Percentiles rank a stretch among this genome's conserved stretches.
Evolutionary conservation across 352 stramenopile species (phyloP).

Genomic region (Phytopythium litorale): DNA sequence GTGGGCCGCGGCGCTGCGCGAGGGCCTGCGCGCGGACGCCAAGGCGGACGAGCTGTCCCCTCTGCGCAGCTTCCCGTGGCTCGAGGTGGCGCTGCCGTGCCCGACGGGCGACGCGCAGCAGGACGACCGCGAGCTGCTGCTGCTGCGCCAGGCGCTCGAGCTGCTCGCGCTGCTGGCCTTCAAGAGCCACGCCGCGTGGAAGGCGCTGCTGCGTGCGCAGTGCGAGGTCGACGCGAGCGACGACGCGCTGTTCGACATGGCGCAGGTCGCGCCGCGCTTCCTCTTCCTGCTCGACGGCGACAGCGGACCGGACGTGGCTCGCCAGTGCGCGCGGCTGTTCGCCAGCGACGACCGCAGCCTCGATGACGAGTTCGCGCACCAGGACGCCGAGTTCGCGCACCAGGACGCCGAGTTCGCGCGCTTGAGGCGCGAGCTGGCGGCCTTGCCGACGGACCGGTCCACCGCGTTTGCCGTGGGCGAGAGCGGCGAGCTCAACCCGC

Average conservation of each 20-base stretch:
- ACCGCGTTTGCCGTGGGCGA: neutral
- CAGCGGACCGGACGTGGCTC: neutral
- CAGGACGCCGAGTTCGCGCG: no score
- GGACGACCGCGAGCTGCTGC: neutral
- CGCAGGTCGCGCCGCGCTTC: constrained; percentile 3
- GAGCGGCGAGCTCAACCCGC: neutral
- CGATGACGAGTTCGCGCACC: neutral
- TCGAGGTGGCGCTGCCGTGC: neutral
- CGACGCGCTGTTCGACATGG: neutral
- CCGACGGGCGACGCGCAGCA: neutral
- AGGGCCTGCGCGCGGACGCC: constrained; percentile 1
- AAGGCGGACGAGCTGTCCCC: neutral
- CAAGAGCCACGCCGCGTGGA: neutral
- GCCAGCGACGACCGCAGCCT: neutral
- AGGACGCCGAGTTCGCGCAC: neutral
- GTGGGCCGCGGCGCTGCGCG: constrained; percentile 4
- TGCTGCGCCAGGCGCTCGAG: neutral
- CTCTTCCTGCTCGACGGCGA: constrained; percentile 5
- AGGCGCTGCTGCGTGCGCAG: neutral
- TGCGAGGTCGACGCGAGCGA: constrained; percentile 3
- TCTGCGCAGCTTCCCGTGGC: constrained; percentile 1
- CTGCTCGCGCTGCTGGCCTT: constrained; percentile 3
- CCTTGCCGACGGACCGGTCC: neutral
- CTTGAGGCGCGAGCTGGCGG: neutral
- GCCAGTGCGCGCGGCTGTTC: neutral